Evolutionary conservation across 2,329 filamentous ascomycete species (phyloP).

Genomic region (Fusarium sp.): DNA sequence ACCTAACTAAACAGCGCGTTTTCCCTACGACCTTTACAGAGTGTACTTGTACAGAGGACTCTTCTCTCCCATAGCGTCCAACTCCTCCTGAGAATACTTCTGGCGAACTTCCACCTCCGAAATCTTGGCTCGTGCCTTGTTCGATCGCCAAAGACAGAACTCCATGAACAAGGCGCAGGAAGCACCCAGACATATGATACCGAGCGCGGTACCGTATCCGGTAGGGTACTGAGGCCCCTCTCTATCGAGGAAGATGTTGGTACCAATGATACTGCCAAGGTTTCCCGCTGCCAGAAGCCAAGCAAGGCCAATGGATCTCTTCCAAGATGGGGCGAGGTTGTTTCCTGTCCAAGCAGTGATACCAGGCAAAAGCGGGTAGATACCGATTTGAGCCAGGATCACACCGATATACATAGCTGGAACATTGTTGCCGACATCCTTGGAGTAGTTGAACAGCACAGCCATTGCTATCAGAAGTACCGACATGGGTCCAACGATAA

Average conservation of each 20-base stretch:
- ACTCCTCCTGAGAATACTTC: constrained; percentile 27
- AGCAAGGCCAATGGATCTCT: constrained; percentile 42
- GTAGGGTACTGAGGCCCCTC: constrained; percentile 51
- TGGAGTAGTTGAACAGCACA: constrained; percentile 50
- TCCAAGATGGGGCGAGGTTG: constrained; percentile 40
- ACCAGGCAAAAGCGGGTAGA: constrained; percentile 49
- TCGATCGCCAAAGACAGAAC: constrained; percentile 24
- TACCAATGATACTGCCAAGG: constrained; percentile 48
- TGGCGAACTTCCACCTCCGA: constrained; percentile 16
- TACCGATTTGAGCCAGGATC: constrained; percentile 34
- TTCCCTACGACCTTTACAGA: background rate
- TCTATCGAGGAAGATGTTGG: constrained; percentile 53
- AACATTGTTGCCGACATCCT: constrained; percentile 52
- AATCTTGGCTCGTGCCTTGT: constrained; percentile 11
- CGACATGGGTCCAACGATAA: constrained; percentile 48
- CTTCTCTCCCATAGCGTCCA: constrained; percentile 33
- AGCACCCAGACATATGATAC: constrained; percentile 34
- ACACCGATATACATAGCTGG: constrained; percentile 28
- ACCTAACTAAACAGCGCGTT: background rate
- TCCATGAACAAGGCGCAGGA: constrained; percentile 23
- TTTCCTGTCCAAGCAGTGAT: constrained; percentile 41
- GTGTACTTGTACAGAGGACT: constrained; percentile 33
- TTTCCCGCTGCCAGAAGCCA: constrained; percentile 40
- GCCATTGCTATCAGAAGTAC: constrained; percentile 48
- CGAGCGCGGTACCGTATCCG: constrained; percentile 52